Conservation (phyloP, 164 flowering plant species). For the Taxillus chinensis region DNA sequence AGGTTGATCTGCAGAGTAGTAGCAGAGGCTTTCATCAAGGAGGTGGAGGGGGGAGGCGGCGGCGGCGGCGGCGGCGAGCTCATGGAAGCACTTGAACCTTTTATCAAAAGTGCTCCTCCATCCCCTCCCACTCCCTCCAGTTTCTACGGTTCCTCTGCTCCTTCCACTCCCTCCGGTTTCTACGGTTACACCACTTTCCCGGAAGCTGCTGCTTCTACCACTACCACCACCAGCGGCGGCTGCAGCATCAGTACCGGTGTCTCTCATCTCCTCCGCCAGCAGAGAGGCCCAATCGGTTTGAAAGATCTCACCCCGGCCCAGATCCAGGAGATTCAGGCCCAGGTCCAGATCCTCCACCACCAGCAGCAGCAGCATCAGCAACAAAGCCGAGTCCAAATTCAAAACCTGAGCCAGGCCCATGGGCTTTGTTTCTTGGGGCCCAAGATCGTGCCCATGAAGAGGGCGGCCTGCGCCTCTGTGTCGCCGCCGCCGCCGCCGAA, state of each 20-base stretch:
- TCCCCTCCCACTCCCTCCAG: conserved; percentile 5
- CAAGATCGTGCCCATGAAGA: conserved; percentile 55
- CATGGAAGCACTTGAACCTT: conserved; percentile 94
- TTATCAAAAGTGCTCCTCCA: conserved; percentile 65
- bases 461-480: neutral
- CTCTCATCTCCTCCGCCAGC: conserved; percentile 6
- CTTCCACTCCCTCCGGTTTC: neutral
- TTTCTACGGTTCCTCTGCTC: conserved; percentile 2
- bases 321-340: conserved; percentile 54
- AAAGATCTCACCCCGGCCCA: conserved; percentile 44
- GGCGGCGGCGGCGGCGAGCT: conserved; percentile 46
- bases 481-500: conserved; percentile 25
- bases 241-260: too few species aligned
- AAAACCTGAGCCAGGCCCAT: neutral
- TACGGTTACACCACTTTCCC: too few species aligned
- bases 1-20: conserved; percentile 37
- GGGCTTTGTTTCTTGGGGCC: conserved; percentile 27
- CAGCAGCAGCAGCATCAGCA: conserved; percentile 7
- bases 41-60: too few species aligned
- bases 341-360: conserved; percentile 18
- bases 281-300: conserved; percentile 32
- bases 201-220: too few species aligned
- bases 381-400: neutral
- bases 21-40: conserved; percentile 29
- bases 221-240: too few species aligned